Percentiles rank a stretch among this genome's conserved stretches.
These are phyloP conservation scores for Solanum raphanifolium DNA, from an alignment of 257 asterid species.

Conservation along the genomic window DNA sequence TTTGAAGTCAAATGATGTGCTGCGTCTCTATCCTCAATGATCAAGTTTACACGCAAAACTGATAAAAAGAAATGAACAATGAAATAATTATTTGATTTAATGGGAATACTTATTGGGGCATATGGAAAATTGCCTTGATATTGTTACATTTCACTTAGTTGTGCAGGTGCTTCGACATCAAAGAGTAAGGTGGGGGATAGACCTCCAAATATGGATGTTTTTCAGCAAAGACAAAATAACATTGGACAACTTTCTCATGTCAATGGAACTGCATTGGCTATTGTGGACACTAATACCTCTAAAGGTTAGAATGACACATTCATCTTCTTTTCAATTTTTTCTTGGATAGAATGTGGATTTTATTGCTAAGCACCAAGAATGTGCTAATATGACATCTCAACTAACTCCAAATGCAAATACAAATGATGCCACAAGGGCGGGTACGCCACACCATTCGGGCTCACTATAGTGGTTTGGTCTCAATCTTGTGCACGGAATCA, in stretches of 20 bases:
- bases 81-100: background rate
- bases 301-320: slow-evolving; percentile 31
- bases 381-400: background rate
- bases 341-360: background rate
- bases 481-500: no score
- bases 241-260: slow-evolving; percentile 10
- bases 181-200: slow-evolving; percentile 1
- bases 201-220: slow-evolving; percentile 10
- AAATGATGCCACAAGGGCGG: no score
- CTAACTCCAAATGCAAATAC: no score
- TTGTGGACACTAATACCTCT: slow-evolving; percentile 1
- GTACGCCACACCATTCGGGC: no score
- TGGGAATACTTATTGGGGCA: background rate
- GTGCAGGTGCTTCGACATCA: background rate
- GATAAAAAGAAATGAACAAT: background rate
- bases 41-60: background rate
- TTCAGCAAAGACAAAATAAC: slow-evolving; percentile 19
- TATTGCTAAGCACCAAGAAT: background rate
- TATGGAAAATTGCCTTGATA: slow-evolving; percentile 1
- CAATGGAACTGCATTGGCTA: slow-evolving; percentile 8
- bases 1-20: background rate
- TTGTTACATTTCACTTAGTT: background rate
- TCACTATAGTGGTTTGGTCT: no score
- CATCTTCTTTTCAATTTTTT: background rate
- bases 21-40: background rate